Percentiles rank a stretch among this genome's conserved stretches.
Conservation (phyloP, 2,329 filamentous ascomycete genomes). For the Ophiostoma pallidulum region DNA sequence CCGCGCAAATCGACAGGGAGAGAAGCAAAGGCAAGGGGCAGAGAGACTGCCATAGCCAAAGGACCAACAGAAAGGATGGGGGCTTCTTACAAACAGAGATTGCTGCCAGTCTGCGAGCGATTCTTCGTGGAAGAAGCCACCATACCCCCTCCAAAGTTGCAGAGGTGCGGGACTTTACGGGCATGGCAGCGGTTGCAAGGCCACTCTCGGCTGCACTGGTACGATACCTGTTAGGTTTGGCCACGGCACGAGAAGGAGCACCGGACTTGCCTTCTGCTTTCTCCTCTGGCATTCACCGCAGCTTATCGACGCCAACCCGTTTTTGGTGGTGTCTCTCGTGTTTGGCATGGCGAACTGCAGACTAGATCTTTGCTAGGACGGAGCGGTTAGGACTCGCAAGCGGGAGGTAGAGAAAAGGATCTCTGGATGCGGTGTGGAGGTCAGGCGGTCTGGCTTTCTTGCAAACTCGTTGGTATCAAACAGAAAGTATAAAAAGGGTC, state of each 20-base stretch:
- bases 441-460: no score
- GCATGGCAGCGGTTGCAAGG: conserved; percentile 41
- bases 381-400: neutral
- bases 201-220: conserved; percentile 39
- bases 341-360: neutral
- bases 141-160: conserved; percentile 28
- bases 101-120: neutral
- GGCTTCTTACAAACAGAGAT: no score
- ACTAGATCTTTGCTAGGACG: no score
- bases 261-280: conserved; percentile 32
- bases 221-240: neutral
- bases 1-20: no score
- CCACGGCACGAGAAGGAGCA: no score
- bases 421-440: no score
- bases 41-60: no score
- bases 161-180: conserved; percentile 38
- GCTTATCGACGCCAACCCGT: neutral
- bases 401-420: no score
- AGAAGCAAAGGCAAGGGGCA: no score
- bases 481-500: no score
- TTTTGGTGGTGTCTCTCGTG: neutral
- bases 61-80: no score
- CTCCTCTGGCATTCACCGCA: conserved; percentile 41
- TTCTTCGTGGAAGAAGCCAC: neutral
- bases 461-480: no score